Percentiles rank a stretch among this genome's conserved stretches.
phyloP scores from a whole-genome alignment of 441 rosid genomes.

The Corymbia calophylla region DNA sequence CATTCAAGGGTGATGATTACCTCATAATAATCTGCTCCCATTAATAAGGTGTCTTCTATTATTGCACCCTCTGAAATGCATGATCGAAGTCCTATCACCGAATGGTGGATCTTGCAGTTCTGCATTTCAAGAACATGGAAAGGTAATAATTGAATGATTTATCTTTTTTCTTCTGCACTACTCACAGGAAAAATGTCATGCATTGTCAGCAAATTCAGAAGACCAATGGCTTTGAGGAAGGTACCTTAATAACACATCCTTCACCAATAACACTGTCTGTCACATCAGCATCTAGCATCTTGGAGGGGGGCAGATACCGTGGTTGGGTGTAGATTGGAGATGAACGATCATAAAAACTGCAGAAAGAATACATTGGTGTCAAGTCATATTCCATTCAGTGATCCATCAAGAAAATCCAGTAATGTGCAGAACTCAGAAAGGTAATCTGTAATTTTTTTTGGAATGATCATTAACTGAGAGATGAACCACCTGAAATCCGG shows the following conservation, averaged over 20 bases:
- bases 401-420: background rate
- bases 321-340: constrained; percentile 97
- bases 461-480: background rate
- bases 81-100: constrained; percentile 89
- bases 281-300: constrained; percentile 99
- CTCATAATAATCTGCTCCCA: constrained; percentile 98
- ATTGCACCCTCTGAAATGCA: constrained; percentile 94
- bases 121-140: constrained; percentile 9
- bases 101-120: constrained; percentile 94
- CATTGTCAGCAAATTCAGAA: background rate
- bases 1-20: constrained; percentile 17
- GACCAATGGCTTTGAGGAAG: background rate
- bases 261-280: constrained; percentile 94
- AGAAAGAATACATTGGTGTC: constrained; percentile 1
- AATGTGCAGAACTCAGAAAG: background rate
- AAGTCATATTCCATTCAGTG: background rate
- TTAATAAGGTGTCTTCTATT: constrained; percentile 78
- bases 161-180: background rate
- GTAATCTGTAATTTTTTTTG: background rate
- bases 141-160: background rate
- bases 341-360: constrained; percentile 92
- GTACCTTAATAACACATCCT: constrained; percentile 93
- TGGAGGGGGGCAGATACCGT: constrained; percentile 89
- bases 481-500: constrained; percentile 79
- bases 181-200: background rate